Evolutionary conservation across 2,329 filamentous ascomycete species (phyloP).

Genomic region (Ceratocystis lukuohia): DNA sequence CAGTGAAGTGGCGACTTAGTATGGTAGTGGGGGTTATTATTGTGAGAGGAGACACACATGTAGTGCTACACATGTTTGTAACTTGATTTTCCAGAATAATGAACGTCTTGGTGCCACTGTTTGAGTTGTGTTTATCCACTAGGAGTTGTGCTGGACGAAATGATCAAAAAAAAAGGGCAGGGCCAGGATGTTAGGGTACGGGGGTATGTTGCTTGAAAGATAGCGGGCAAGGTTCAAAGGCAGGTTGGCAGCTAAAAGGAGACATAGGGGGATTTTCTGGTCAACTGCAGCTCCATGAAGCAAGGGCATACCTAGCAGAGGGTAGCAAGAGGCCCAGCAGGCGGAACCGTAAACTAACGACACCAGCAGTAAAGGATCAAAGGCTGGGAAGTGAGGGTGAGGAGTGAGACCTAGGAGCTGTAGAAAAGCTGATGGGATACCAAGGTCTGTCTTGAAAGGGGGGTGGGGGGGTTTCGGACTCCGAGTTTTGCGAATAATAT

Average conservation of each 20-base stretch:
- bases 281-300: background rate
- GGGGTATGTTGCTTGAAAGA: background rate
- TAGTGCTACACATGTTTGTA: background rate
- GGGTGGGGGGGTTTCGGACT: background rate
- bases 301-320: background rate
- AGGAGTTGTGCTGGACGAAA: background rate
- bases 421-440: background rate
- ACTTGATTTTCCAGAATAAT: background rate
- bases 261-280: background rate
- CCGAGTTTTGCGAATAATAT: background rate
- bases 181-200: background rate
- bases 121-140: background rate
- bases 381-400: background rate
- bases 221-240: background rate
- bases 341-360: background rate
- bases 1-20: slow-evolving; percentile 4
- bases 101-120: background rate
- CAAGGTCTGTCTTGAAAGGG: background rate
- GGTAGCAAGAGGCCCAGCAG: background rate
- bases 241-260: background rate
- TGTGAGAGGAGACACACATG: background rate
- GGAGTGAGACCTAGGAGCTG: background rate
- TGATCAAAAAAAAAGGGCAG: background rate
- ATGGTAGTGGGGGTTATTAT: background rate
- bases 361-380: background rate